Evolutionary conservation across 2,329 filamentous ascomycete species (phyloP).

Genomic region (Colletotrichum sp.): DNA sequence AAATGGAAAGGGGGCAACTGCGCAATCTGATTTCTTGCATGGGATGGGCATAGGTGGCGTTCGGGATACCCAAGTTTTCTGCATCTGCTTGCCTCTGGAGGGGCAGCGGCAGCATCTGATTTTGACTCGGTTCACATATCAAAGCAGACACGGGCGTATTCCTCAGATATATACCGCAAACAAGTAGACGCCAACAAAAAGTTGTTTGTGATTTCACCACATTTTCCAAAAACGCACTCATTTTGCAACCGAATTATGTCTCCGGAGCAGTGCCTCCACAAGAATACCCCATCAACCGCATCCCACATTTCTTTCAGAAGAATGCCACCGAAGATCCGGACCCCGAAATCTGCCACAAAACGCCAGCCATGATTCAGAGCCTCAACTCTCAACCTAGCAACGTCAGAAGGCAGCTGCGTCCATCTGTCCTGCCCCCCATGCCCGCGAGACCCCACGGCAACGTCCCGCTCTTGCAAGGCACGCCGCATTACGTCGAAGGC

Average conservation of each 20-base stretch:
- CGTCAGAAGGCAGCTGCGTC: neutral
- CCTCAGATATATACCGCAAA: neutral
- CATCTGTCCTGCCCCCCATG: neutral
- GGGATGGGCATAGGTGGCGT: conserved; percentile 16
- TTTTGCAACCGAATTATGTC: neutral
- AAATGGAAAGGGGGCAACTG: neutral
- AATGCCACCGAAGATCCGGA: neutral
- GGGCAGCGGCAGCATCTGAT: neutral
- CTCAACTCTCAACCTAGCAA: neutral
- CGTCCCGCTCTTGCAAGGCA: neutral
- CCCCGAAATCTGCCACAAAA: neutral
- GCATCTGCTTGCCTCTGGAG: neutral
- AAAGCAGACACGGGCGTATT: neutral
- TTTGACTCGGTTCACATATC: neutral
- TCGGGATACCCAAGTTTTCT: conserved; percentile 16
- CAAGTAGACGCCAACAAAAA: neutral
- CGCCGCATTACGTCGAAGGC: neutral
- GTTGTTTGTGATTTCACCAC: neutral
- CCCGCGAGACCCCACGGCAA: neutral
- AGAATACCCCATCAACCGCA: neutral
- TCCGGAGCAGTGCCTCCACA: neutral
- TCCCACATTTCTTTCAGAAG: neutral
- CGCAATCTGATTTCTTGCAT: neutral
- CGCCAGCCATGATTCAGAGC: neutral
- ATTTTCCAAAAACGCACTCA: neutral